Evolutionary conservation across 192 early-diverging fungal species (phyloP), one percentile per base, ranked within the genome.

Genomic region (Linnemannia exigua): DNA sequence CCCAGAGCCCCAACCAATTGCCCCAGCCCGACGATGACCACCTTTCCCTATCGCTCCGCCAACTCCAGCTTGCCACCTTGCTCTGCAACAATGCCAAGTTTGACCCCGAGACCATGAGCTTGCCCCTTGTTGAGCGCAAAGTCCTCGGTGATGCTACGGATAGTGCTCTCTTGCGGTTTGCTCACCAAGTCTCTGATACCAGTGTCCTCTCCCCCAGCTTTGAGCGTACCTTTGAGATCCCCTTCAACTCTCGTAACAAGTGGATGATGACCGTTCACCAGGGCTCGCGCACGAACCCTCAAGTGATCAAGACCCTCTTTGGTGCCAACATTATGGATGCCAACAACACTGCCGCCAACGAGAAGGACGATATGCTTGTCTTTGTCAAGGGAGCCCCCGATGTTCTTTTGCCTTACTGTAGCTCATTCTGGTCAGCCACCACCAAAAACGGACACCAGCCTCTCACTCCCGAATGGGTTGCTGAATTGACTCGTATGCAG

Each of bases 111-210:
- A 84, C 90, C 2, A 68, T 81, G 33, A 48, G 87, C 15, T 48
- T 92, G 77, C 90, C 95, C 20, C 8, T 74, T 19, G n/a, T 22
- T 0, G 91, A 95, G 68, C 92, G 95, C 37, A 88, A 63, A 14
- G 87, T 94, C 66, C 81, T 89, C 41, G 98, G 98, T 33, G 96
- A 99, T 89, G 93, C 96, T 28, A 99, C 97, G 9, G 98, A 98
- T 80, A 89, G 90, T 52, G 96, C 96, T 11, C 83, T 99, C 2
- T 88, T 98, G 31, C 91, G 94, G 9, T 96, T 96, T 82, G 89
- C 93, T 14, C 92, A 92, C 2, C 47, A 72, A 15, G 37, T 72
- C 35, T 68, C 58, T 16, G 72, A 78, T 16, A 61, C 52, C 5
- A 95, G 96, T 87, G 38, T 52, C 16, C 72, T 76, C 36, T 19